Percentiles rank a stretch among this genome's conserved stretches.
These are phyloP conservation scores for Talaromyces liani DNA, from an alignment of 495 filamentous ascomycete genomes.

Conservation along the genomic window DNA sequence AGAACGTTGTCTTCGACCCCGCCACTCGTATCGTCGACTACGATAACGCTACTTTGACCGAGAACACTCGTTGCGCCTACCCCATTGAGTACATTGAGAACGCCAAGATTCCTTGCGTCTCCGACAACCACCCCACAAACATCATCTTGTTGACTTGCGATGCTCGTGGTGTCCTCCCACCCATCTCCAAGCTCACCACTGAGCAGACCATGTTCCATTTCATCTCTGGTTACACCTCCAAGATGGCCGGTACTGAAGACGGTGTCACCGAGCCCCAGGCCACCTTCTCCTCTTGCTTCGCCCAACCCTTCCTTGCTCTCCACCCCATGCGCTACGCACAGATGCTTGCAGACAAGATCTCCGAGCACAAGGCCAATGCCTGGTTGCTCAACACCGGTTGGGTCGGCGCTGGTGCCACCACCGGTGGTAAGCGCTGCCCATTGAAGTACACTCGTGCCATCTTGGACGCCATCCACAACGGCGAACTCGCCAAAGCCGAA, in stretches of 20 bases:
- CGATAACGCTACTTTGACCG: constrained; percentile 88
- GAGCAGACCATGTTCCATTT: constrained; percentile 99
- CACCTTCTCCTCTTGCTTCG: constrained; percentile 99
- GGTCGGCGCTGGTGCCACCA: constrained; percentile 92
- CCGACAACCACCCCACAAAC: constrained; percentile 83
- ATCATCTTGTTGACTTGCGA: constrained; percentile 98
- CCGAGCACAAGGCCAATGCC: constrained; percentile 88
- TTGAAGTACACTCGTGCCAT: constrained; percentile 99
- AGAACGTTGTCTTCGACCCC: constrained; percentile 97
- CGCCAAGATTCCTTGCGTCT: constrained; percentile 94
- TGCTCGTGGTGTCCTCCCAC: constrained; percentile 92
- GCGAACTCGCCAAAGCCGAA: constrained; percentile 81
- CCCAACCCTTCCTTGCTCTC: constrained; percentile 96
- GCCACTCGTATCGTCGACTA: constrained; percentile 87
- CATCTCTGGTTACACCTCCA: constrained; percentile 98
- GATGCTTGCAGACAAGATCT: constrained; percentile 98
- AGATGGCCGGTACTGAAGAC: constrained; percentile 99
- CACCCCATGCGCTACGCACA: constrained; percentile 98
- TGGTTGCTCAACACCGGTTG: constrained; percentile 99
- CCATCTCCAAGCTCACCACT: constrained; percentile 93
- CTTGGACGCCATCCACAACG: constrained; percentile 94
- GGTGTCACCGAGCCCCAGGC: constrained; percentile 95
- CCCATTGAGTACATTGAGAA: constrained; percentile 98
- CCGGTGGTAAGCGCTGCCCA: constrained; percentile 96
- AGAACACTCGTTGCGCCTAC: constrained; percentile 98